Evolutionary conservation across 176 grass and related monocot genomes (phyloP), one percentile per base, ranked within the genome.

Genomic region (Ananas comosus): DNA sequence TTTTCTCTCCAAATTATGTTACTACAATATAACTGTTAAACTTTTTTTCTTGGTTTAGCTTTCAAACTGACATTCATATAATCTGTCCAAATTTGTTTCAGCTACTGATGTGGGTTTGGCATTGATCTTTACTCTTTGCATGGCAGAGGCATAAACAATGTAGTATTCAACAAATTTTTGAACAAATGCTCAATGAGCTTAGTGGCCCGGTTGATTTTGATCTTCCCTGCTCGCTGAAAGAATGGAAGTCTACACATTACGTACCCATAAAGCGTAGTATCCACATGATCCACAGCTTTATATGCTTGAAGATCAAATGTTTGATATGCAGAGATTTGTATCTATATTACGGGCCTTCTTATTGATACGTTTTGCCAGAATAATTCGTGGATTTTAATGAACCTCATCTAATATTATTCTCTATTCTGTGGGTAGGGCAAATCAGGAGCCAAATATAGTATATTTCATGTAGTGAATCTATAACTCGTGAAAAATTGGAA

Each of bases 181-280:
- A 84, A 51, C 57, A 84, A 81, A 64, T 88, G 63, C 65, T 27
- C 53, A 74, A 74, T 53, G 54, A 65, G 11, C 28, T 81, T 28
- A 77, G 69, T 42, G 74, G 47, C 14, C 63, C 63, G 64, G 74
- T 63, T 2, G 86, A 81, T 22, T 88, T 88, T 78, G 78, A 88
- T 51, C 74, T 80, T 13, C 81, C 52, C 3, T 65, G 74, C 27
- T 24, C 21, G 0, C 65, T 84, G 78, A 81, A 81, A 75, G 66
- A 81, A 81, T 81, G 71, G 78, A 84, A 78, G 71, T 70, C 70
- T 50, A 66, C 51, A 3, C 73, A 83, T 50, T 88, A 84, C 18
- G 51, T 56, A 56, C 78, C 66, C 50, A 88, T 88, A 57, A 88
- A 84, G 70, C 86, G 81, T 6, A 88, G 86, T 88, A 84, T 88